Conservation (phyloP, 345 rosid genomes). For the Raphanus sativus region DNA sequence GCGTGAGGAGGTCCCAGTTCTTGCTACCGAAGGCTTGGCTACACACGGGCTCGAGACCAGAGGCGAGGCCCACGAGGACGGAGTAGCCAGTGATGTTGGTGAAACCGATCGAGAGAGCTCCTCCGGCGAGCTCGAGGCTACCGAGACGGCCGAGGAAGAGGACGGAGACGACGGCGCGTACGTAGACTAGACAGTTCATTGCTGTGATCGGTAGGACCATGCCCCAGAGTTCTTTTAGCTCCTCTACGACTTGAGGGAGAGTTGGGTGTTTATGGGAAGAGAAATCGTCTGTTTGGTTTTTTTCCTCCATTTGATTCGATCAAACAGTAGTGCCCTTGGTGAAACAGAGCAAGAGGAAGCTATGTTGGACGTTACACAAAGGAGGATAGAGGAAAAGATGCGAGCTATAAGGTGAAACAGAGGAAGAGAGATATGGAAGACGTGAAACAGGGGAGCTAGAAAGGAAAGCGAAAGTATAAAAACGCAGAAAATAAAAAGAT, state of each 20-base stretch:
- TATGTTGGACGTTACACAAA: background rate
- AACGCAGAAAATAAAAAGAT: conserved; percentile 4
- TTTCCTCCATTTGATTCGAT: conserved; percentile 47
- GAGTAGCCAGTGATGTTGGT: conserved; percentile 99
- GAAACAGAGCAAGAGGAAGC: background rate
- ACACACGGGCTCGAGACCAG: conserved; percentile 96
- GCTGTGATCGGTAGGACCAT: conserved; percentile 93
- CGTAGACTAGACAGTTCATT: conserved; percentile 77
- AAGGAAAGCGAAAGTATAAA: conserved; percentile 16
- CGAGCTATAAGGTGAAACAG: conserved; percentile 7
- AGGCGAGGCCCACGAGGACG: conserved; percentile 84
- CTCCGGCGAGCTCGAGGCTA: conserved; percentile 92
- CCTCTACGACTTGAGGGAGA: conserved; percentile 66
- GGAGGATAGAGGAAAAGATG: conserved; percentile 6
- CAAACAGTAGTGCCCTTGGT: background rate
- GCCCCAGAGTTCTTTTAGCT: conserved; percentile 77
- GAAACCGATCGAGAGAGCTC: conserved; percentile 92
- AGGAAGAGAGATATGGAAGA: background rate
- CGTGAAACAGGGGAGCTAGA: conserved; percentile 23
- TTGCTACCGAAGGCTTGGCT: conserved; percentile 95
- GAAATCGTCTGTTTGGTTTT: conserved; percentile 45
- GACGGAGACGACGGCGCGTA: conserved; percentile 80
- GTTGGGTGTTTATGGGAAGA: conserved; percentile 51
- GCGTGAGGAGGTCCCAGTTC: conserved; percentile 82
- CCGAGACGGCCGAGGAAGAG: conserved; percentile 88